phyloP scores from a whole-genome alignment of 441 rosid species.

The Mallotus repandus region DNA sequence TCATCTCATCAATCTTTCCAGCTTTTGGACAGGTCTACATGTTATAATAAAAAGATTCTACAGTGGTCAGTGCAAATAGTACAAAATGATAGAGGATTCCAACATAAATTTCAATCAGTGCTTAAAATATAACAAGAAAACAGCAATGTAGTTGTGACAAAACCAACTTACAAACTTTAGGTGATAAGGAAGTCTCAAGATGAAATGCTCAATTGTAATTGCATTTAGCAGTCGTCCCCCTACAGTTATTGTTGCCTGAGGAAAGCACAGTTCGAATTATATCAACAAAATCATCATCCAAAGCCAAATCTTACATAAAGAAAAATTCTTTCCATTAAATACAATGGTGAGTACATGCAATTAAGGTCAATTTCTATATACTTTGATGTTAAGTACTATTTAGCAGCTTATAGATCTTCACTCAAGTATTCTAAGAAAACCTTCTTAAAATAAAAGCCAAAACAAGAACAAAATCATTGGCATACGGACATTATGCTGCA shows the following conservation, averaged over 20 bases:
- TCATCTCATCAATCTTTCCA: slow-evolving; percentile 59
- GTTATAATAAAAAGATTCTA: neutral
- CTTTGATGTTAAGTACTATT: neutral
- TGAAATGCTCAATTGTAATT: slow-evolving; percentile 79
- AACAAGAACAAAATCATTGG: neutral
- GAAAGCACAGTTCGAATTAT: slow-evolving; percentile 19
- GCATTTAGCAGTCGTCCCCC: slow-evolving; percentile 74
- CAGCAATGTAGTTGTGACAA: neutral
- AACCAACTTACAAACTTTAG: slow-evolving; percentile 62
- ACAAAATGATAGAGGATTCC: neutral
- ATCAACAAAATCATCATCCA: neutral
- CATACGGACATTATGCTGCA: neutral
- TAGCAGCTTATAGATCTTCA: neutral
- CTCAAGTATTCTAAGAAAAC: neutral
- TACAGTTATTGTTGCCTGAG: slow-evolving; percentile 66
- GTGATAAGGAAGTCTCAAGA: slow-evolving; percentile 81
- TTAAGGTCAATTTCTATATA: neutral
- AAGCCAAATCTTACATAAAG: neutral
- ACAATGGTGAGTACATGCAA: neutral
- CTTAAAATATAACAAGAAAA: neutral
- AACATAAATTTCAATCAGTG: neutral
- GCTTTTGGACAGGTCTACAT: slow-evolving; percentile 62
- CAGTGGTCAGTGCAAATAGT: no score
- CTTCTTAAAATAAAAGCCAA: neutral
- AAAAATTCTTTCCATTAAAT: neutral